A percentile compares a stretch with the other conserved stretches of the same genome.
Evolutionary conservation across 495 filamentous ascomycete species (phyloP).

Genomic region (Penicillium pancosmium): DNA sequence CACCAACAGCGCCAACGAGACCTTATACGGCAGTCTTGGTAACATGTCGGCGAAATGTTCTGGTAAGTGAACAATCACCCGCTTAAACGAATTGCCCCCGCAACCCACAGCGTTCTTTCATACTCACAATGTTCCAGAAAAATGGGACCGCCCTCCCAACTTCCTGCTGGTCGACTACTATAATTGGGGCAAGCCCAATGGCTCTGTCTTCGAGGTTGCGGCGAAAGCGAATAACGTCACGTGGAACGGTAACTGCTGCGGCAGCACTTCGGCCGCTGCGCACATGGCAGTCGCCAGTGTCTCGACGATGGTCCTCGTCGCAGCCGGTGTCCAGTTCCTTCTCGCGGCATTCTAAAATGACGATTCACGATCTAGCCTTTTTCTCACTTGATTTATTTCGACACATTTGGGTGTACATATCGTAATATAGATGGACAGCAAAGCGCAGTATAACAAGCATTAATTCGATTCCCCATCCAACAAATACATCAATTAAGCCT

Average conservation of each 20-base stretch:
- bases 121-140: constrained; percentile 26
- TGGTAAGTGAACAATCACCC: constrained; percentile 40
- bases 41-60: constrained; percentile 68
- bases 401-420: constrained; percentile 5
- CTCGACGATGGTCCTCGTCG: constrained; percentile 28
- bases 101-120: background rate
- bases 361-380: constrained; percentile 8
- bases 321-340: constrained; percentile 30
- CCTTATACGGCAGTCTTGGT: constrained; percentile 65
- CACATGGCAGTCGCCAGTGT: constrained; percentile 23
- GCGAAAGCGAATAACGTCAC: constrained; percentile 84
- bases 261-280: constrained; percentile 40
- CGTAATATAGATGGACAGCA: constrained; percentile 4
- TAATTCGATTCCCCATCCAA: background rate
- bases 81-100: no score
- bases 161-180: constrained; percentile 92
- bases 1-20: constrained; percentile 68
- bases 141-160: constrained; percentile 76
- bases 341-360: constrained; percentile 28
- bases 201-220: constrained; percentile 91
- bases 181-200: constrained; percentile 67
- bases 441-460: no score
- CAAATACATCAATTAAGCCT: constrained; percentile 3
- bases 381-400: background rate
- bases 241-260: constrained; percentile 77